Percentiles rank a stretch among this genome's conserved stretches.
phyloP scores from a whole-genome alignment of 495 filamentous ascomycete species.

The Cudoniella acicularis region DNA sequence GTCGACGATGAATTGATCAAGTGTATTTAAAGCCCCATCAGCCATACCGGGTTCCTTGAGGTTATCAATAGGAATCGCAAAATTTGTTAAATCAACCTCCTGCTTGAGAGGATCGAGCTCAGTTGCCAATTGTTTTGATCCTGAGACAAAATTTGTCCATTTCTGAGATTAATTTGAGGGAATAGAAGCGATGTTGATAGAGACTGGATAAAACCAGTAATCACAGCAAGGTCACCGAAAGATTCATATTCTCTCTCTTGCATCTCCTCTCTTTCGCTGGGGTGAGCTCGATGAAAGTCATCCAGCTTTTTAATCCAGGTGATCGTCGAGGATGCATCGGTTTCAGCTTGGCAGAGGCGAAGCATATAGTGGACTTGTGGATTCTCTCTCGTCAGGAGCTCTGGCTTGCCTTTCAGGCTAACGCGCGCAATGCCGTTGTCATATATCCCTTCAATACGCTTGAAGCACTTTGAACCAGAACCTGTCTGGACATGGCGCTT shows the following conservation, averaged over 20 bases:
- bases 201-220: slow-evolving; percentile 26
- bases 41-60: slow-evolving; percentile 34
- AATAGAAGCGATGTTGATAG: slow-evolving; percentile 23
- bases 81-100: slow-evolving; percentile 30
- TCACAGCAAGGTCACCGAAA: slow-evolving; percentile 26
- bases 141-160: slow-evolving; percentile 26
- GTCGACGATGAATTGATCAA: slow-evolving; percentile 32
- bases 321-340: slow-evolving; percentile 18
- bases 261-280: slow-evolving; percentile 16
- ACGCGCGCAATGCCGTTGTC: slow-evolving; percentile 31
- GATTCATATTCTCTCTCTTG: slow-evolving; percentile 23
- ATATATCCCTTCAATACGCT: slow-evolving; percentile 25
- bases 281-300: slow-evolving; percentile 20
- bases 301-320: slow-evolving; percentile 27
- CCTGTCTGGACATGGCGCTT: slow-evolving; percentile 29
- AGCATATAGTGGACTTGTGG: slow-evolving; percentile 31
- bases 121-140: slow-evolving; percentile 22
- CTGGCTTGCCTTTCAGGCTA: slow-evolving; percentile 30
- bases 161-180: slow-evolving; percentile 27
- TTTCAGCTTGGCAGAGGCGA: slow-evolving; percentile 29
- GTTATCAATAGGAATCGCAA: slow-evolving; percentile 32
- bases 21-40: slow-evolving; percentile 25
- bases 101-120: slow-evolving; percentile 29
- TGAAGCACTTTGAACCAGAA: slow-evolving; percentile 30
- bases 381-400: slow-evolving; percentile 20